Evolutionary conservation across 2,329 filamentous ascomycete species (phyloP).

Genomic region (Scorias spongiosa): DNA sequence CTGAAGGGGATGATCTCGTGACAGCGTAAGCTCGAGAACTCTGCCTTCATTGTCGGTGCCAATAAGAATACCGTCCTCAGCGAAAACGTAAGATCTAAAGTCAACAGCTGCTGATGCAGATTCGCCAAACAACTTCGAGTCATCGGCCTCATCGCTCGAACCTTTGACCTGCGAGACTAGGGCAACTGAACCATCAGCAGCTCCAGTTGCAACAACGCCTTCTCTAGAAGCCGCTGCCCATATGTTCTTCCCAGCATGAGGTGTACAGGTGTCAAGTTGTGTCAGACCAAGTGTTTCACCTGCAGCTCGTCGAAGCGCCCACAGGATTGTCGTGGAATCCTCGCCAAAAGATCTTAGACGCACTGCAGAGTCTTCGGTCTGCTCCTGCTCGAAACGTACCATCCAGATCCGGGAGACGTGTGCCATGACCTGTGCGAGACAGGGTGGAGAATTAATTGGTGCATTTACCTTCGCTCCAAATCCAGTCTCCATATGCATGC

Average conservation of each 20-base stretch:
- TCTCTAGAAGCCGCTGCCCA: constrained; percentile 51
- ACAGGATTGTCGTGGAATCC: constrained; percentile 33
- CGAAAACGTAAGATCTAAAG: constrained; percentile 50
- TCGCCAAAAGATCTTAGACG: constrained; percentile 55
- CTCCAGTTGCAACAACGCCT: constrained; percentile 47
- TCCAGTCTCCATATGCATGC: constrained; percentile 27
- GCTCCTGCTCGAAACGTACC: constrained; percentile 42
- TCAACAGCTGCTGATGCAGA: constrained; percentile 19
- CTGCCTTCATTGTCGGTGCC: constrained; percentile 44
- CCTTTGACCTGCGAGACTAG: constrained; percentile 13
- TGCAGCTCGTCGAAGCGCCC: neutral
- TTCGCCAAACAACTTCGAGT: neutral
- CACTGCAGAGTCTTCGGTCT: neutral
- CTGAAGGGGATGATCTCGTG: constrained; percentile 5
- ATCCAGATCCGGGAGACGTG: constrained; percentile 85
- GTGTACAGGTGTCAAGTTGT: constrained; percentile 41
- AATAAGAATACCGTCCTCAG: constrained; percentile 38
- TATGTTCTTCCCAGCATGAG: constrained; percentile 78
- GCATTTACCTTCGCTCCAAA: constrained; percentile 22
- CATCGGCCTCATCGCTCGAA: neutral
- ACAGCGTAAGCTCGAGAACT: constrained; percentile 28
- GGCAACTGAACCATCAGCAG: constrained; percentile 60
- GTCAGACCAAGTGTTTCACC: constrained; percentile 21
- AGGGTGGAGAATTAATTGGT: constrained; percentile 25
- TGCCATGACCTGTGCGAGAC: constrained; percentile 61